phyloP scores from a whole-genome alignment of 2,329 filamentous ascomycete genomes.

The Verticillium alfalfae region DNA sequence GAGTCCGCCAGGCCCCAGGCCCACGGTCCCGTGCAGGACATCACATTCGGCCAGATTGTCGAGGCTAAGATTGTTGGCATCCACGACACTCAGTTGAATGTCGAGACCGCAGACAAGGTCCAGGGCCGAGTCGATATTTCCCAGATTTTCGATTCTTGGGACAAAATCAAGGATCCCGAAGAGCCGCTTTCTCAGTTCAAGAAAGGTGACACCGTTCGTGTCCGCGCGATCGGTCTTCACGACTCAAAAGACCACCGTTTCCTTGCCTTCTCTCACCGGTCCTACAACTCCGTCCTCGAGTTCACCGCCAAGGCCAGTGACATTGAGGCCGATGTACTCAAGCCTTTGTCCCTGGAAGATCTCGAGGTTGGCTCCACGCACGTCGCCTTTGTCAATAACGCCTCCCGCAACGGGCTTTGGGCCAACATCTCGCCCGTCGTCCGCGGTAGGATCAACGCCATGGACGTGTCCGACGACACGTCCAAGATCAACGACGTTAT shows the following conservation, averaged over 20 bases:
- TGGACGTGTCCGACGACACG: slow-evolving; percentile 84
- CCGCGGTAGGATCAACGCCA: slow-evolving; percentile 72
- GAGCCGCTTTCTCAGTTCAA: slow-evolving; percentile 72
- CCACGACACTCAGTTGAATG: slow-evolving; percentile 89
- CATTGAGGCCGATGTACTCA: slow-evolving; percentile 36
- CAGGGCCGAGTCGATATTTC: slow-evolving; percentile 93
- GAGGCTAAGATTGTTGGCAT: slow-evolving; percentile 78
- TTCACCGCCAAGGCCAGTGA: slow-evolving; percentile 75
- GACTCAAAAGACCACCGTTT: slow-evolving; percentile 88
- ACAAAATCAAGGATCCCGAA: slow-evolving; percentile 79
- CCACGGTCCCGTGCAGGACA: slow-evolving; percentile 51
- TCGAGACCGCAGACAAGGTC: slow-evolving; percentile 78
- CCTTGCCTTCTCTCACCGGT: slow-evolving; percentile 82
- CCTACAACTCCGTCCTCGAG: slow-evolving; percentile 78
- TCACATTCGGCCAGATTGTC: slow-evolving; percentile 65
- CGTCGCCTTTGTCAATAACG: slow-evolving; percentile 87
- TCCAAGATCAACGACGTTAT: slow-evolving; percentile 71
- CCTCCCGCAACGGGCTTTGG: slow-evolving; percentile 76
- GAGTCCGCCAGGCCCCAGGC: slow-evolving; percentile 44
- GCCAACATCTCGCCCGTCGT: slow-evolving; percentile 85
- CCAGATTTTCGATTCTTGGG: slow-evolving; percentile 82
- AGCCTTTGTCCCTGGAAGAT: slow-evolving; percentile 63
- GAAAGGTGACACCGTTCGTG: slow-evolving; percentile 63
- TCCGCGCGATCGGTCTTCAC: slow-evolving; percentile 79
- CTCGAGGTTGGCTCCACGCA: slow-evolving; percentile 67